Percentiles rank a stretch among this genome's conserved stretches.
Conservation (phyloP, 2,329 filamentous ascomycete species). For the Neofusicoccum parvum region DNA sequence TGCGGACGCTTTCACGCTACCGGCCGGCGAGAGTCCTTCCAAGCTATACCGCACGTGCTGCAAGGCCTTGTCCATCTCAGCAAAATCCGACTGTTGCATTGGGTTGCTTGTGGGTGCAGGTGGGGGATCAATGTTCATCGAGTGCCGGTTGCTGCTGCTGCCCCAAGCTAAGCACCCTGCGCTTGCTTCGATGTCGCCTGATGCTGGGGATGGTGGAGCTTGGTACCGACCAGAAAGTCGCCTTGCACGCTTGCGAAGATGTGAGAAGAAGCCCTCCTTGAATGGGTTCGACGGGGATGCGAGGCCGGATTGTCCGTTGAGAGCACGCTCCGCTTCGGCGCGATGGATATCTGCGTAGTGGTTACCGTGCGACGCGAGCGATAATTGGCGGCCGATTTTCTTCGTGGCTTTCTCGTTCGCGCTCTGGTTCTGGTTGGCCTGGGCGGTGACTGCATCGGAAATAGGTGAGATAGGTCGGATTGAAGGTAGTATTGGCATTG, state of each 20-base stretch:
- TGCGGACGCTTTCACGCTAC: constrained; percentile 36
- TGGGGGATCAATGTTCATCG: constrained; percentile 55
- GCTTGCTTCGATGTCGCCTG: constrained; percentile 90
- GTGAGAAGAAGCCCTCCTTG: constrained; percentile 97
- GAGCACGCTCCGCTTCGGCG: constrained; percentile 85
- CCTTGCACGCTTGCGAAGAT: constrained; percentile 88
- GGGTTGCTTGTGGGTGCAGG: constrained; percentile 46
- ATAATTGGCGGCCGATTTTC: constrained; percentile 94
- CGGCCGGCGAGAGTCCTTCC: constrained; percentile 41
- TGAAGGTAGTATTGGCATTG: constrained; percentile 94
- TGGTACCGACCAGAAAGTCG: constrained; percentile 91
- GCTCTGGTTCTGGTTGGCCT: constrained; percentile 69
- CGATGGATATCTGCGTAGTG: constrained; percentile 89
- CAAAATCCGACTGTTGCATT: constrained; percentile 55
- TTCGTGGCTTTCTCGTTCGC: constrained; percentile 70
- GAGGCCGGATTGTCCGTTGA: constrained; percentile 74
- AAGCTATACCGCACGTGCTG: constrained; percentile 63
- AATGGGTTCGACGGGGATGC: constrained; percentile 76
- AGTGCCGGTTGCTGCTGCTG: constrained; percentile 70
- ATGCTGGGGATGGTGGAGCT: constrained; percentile 73
- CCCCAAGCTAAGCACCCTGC: constrained; percentile 89
- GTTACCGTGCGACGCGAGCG: constrained; percentile 87
- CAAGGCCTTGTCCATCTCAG: constrained; percentile 63
- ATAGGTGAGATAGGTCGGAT: constrained; percentile 94
- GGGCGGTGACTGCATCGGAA: constrained; percentile 89